Conservation (phyloP, 176 grass and related monocot species). For the Metroxylon sagu region DNA sequence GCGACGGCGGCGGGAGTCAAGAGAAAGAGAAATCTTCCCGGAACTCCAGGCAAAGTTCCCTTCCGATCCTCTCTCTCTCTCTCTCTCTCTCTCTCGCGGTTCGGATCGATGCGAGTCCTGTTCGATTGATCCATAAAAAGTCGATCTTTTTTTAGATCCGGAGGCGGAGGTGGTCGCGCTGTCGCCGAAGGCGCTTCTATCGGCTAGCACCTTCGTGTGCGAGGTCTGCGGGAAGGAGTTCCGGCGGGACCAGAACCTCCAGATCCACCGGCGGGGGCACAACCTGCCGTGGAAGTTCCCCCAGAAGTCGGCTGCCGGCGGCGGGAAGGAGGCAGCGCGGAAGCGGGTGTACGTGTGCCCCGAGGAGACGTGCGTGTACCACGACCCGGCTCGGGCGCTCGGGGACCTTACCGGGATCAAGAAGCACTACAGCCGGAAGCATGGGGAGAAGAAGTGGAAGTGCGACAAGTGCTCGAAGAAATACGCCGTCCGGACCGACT, state of each 20-base stretch:
- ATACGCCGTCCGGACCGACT: conserved; percentile 3
- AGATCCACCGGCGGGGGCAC: conserved; percentile 7
- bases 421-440: conserved; percentile 12
- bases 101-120: too few relatives aligned
- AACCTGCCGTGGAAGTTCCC: conserved; percentile 7
- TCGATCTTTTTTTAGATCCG: not conserved
- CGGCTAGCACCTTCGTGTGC: conserved; percentile 1
- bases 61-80: too few relatives aligned
- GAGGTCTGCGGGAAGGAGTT: conserved; percentile 9
- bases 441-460: conserved; percentile 12
- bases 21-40: not conserved
- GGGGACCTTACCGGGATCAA: conserved; percentile 10
- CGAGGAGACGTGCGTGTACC: conserved; percentile 4
- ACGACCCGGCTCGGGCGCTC: conserved; percentile 4
- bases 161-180: conserved; percentile 10
- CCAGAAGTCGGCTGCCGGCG: not conserved
- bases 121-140: not conserved
- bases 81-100: too few relatives aligned
- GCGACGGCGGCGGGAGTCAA: not conserved
- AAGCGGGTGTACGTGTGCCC: conserved; percentile 10
- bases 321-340: not conserved
- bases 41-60: not conserved
- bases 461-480: conserved; percentile 11
- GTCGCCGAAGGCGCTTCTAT: conserved; percentile 1
- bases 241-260: conserved; percentile 7